phyloP scores from a whole-genome alignment of 306 rosid species.

The Hippophae gyantsensis region DNA sequence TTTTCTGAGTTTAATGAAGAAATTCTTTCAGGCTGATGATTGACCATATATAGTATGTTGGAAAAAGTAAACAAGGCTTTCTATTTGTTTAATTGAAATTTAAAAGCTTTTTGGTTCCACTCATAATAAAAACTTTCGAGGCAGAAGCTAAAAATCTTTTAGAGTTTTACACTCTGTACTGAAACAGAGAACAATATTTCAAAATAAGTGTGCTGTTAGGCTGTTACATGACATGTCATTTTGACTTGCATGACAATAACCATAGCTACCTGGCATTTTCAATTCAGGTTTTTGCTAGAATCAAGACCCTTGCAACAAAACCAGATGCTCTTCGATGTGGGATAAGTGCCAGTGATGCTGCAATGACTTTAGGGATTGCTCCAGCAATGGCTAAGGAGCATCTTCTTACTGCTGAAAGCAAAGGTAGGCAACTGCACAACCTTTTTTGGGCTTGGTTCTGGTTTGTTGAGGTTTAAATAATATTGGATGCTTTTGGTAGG shows the following conservation, averaged over 20 bases:
- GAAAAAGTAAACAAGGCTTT: neutral
- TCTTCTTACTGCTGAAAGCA: slow-evolving; percentile 87
- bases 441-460: neutral
- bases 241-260: slow-evolving; percentile 18
- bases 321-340: slow-evolving; percentile 77
- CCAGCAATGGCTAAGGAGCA: slow-evolving; percentile 99
- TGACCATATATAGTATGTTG: neutral
- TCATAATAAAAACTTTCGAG: too few species aligned
- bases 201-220: too few species aligned
- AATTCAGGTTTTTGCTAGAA: slow-evolving; percentile 67
- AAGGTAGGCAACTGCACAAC: slow-evolving; percentile 37
- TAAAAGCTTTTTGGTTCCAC: neutral
- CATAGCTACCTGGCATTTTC: slow-evolving; percentile 5
- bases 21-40: neutral
- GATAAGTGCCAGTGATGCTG: slow-evolving; percentile 91
- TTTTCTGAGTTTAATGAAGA: neutral
- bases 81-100: neutral
- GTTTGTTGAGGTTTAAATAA: slow-evolving; percentile 7
- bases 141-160: too few species aligned
- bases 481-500: slow-evolving; percentile 44
- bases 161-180: too few species aligned
- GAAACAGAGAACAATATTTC: too few species aligned
- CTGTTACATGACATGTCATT: slow-evolving; percentile 7
- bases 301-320: slow-evolving; percentile 54
- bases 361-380: slow-evolving; percentile 79